A percentile compares a stretch with the other conserved stretches of the same genome.
These are phyloP conservation scores for Ascochyta lentis DNA, from an alignment of 2,329 filamentous ascomycete species.

Conservation along the genomic window DNA sequence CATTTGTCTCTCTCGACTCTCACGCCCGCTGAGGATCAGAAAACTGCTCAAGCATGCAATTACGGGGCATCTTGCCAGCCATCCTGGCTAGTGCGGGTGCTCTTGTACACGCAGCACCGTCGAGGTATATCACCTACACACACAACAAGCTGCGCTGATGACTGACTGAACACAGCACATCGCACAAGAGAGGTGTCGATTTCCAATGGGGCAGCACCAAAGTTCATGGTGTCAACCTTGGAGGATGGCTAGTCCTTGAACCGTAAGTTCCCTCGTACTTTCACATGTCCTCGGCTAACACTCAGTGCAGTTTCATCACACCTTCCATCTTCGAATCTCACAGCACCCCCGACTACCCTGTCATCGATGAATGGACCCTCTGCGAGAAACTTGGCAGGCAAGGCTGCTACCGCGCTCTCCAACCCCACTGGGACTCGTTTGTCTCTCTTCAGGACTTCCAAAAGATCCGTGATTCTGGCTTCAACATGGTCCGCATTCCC, in stretches of 20 bases:
- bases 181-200: slow-evolving; percentile 23
- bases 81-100: slow-evolving; percentile 16
- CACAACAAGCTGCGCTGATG: neutral
- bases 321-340: slow-evolving; percentile 59
- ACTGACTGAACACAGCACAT: slow-evolving; percentile 8
- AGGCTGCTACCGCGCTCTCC: slow-evolving; percentile 52
- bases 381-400: slow-evolving; percentile 56
- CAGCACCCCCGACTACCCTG: slow-evolving; percentile 35
- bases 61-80: slow-evolving; percentile 12
- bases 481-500: slow-evolving; percentile 66
- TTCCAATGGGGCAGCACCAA: slow-evolving; percentile 54
- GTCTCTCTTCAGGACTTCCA: slow-evolving; percentile 59
- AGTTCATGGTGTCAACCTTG: slow-evolving; percentile 46
- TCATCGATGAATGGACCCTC: slow-evolving; percentile 60
- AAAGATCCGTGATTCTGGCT: slow-evolving; percentile 62
- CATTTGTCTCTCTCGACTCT: neutral
- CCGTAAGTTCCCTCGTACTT: slow-evolving; percentile 21
- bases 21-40: neutral
- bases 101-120: slow-evolving; percentile 25
- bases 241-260: slow-evolving; percentile 46
- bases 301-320: slow-evolving; percentile 57
- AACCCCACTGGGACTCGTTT: slow-evolving; percentile 60
- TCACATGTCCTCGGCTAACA: neutral
- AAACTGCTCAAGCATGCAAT: slow-evolving; percentile 15
- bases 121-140: slow-evolving; percentile 15